These are phyloP conservation scores for Nyssa sinensis DNA, from an alignment of 148 eudicot species.

Conservation along the genomic window DNA sequence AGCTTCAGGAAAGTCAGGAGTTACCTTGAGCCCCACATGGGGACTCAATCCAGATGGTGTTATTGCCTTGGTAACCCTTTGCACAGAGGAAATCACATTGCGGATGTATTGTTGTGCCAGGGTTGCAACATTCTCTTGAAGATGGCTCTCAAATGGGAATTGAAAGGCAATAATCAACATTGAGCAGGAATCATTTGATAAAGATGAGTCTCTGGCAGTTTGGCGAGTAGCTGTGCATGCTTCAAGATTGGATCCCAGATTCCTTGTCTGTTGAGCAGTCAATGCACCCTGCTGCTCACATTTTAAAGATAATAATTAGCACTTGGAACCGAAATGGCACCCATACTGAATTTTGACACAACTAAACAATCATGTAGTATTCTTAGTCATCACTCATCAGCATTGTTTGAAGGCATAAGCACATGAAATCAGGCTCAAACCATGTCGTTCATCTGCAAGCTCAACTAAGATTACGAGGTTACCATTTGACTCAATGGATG, in stretches of 20 bases:
- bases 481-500: neutral
- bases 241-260: neutral
- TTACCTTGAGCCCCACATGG: neutral
- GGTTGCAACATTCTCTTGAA: conserved; percentile 1
- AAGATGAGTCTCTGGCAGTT: neutral
- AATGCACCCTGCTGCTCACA: neutral
- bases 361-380: neutral
- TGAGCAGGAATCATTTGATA: neutral
- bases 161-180: conserved; percentile 7
- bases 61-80: neutral
- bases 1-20: neutral
- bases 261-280: neutral
- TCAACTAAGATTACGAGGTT: neutral
- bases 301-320: neutral
- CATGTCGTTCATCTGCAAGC: neutral
- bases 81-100: conserved; percentile 4
- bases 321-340: neutral
- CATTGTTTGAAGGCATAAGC: neutral
- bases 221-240: neutral
- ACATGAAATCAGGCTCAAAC: neutral
- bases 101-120: neutral
- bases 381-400: neutral
- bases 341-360: neutral
- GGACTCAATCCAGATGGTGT: neutral
- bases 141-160: conserved; percentile 9